Conservation (phyloP, 1,284 basidiomycete species). For the Naganishia sp. region DNA sequence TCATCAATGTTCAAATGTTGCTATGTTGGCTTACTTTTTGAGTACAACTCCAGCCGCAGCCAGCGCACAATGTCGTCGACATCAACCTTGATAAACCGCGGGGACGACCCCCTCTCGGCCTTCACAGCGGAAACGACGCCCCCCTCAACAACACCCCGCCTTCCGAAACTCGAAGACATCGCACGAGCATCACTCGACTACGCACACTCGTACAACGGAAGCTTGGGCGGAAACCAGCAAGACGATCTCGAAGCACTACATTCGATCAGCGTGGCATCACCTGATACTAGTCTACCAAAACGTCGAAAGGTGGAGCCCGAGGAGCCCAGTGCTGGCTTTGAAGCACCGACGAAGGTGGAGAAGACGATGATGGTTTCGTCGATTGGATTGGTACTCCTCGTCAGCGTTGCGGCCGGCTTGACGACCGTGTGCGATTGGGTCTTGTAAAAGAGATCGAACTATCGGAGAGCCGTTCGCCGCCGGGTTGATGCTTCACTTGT, state of each 20-base stretch:
- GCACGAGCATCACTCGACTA: conserved; percentile 9
- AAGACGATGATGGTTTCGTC: conserved; percentile 15
- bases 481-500: too few relatives aligned
- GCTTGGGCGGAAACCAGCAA: neutral
- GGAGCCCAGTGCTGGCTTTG: neutral
- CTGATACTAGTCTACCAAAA: neutral
- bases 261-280: neutral
- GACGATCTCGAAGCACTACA: conserved; percentile 1
- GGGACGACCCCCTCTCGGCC: neutral
- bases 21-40: too few relatives aligned
- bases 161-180: conserved; percentile 6
- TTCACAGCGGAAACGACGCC: neutral
- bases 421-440: conserved; percentile 30
- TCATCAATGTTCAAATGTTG: too few relatives aligned
- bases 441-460: neutral
- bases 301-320: neutral
- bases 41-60: too few relatives aligned
- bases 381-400: conserved; percentile 6
- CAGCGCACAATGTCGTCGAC: neutral
- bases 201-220: neutral
- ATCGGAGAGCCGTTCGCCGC: too few relatives aligned
- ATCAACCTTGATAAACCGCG: neutral
- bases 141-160: conserved; percentile 13
- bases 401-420: conserved; percentile 25
- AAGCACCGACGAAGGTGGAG: conserved; percentile 11